Conservation (phyloP, 768 basidiomycete species). For the Pulveroboletus sp. region DNA sequence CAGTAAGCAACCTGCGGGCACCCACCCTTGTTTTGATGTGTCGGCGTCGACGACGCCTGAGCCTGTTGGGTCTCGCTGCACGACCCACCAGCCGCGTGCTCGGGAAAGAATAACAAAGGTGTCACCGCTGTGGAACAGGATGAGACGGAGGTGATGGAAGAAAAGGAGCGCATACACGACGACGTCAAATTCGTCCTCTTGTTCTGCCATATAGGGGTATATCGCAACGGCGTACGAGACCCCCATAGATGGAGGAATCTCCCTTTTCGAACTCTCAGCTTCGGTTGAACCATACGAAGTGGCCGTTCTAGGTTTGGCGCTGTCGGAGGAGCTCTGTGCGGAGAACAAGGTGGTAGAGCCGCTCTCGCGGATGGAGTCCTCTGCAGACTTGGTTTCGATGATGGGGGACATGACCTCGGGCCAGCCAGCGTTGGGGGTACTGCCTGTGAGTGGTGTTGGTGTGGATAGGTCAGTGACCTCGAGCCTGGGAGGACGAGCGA, state of each 20-base stretch:
- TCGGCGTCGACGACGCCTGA: slow-evolving; percentile 75
- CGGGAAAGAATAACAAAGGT: slow-evolving; percentile 91
- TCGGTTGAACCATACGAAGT: slow-evolving; percentile 22
- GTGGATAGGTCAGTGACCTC: slow-evolving; percentile 63
- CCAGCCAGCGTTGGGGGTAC: slow-evolving; percentile 72
- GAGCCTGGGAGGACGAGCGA: slow-evolving; percentile 61
- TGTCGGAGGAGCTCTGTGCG: slow-evolving; percentile 28
- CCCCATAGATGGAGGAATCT: slow-evolving; percentile 45
- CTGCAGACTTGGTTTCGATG: slow-evolving; percentile 44
- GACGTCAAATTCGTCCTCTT: slow-evolving; percentile 98
- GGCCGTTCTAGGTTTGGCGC: slow-evolving; percentile 16
- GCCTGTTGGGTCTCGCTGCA: slow-evolving; percentile 89
- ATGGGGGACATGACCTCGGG: slow-evolving; percentile 68
- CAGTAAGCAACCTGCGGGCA: slow-evolving; percentile 93
- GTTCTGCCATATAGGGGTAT: slow-evolving; percentile 97
- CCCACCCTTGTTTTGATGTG: slow-evolving; percentile 87
- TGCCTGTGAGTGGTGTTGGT: slow-evolving; percentile 51
- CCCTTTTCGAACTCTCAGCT: slow-evolving; percentile 35
- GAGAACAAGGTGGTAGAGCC: slow-evolving; percentile 33
- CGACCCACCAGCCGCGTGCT: slow-evolving; percentile 99
- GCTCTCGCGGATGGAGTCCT: slow-evolving; percentile 37
- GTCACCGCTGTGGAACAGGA: slow-evolving; percentile 57
- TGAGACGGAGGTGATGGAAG: slow-evolving; percentile 6
- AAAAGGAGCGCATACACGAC: slow-evolving; percentile 64
- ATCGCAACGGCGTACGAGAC: slow-evolving; percentile 96